A percentile compares a stretch with the other conserved stretches of the same genome.
These are phyloP conservation scores for Amyloporia xantha DNA, from an alignment of 768 basidiomycete species.

Conservation along the genomic window DNA sequence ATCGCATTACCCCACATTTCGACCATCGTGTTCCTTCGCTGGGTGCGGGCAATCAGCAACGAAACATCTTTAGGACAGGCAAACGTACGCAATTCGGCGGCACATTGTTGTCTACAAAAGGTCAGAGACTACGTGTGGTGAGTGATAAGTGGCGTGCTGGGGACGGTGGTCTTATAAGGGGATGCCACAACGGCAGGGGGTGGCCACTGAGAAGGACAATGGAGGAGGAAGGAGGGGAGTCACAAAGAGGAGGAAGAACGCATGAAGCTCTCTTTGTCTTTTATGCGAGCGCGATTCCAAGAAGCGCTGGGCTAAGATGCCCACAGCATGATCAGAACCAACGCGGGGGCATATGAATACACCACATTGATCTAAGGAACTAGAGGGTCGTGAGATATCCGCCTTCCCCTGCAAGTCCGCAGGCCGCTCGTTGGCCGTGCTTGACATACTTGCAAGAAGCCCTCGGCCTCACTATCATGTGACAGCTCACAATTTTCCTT, in stretches of 20 bases:
- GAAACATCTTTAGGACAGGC: background rate
- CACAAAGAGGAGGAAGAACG: conserved; percentile 4
- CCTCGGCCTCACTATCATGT: conserved; percentile 3
- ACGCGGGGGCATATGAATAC: conserved; percentile 1
- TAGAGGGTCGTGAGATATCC: conserved; percentile 3
- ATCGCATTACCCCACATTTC: conserved; percentile 50
- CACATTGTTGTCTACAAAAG: conserved; percentile 44
- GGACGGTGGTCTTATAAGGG: background rate
- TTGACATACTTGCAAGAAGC: background rate
- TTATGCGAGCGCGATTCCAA: conserved; percentile 7
- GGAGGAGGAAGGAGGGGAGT: background rate
- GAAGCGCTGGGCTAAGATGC: conserved; percentile 13
- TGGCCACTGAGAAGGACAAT: background rate
- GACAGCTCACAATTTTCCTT: background rate
- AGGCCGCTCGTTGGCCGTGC: background rate
- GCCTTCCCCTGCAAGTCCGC: background rate
- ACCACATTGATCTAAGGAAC: conserved; percentile 4
- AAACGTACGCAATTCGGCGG: conserved; percentile 65
- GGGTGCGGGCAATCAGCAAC: conserved; percentile 6
- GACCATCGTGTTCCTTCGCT: conserved; percentile 77
- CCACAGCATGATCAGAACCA: conserved; percentile 5
- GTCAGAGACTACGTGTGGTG: background rate
- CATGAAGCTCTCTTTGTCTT: conserved; percentile 14
- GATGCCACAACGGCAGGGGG: background rate
- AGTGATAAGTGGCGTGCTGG: background rate